phyloP scores from a whole-genome alignment of 441 rosid species.

The Gossypium laxum region DNA sequence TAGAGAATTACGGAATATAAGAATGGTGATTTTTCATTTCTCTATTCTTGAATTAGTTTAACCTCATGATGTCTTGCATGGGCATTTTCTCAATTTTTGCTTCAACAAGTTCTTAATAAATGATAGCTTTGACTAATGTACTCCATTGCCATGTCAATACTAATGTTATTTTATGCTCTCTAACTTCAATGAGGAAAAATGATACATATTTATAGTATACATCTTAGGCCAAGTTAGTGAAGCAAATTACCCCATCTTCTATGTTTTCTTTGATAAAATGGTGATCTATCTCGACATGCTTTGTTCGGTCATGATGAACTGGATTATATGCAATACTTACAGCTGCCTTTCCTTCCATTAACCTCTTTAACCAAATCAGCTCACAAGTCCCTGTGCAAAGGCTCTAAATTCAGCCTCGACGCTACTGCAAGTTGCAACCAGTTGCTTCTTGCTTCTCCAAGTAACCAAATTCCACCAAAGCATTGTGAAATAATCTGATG shows the following conservation, averaged over 20 bases:
- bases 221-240: neutral
- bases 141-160: neutral
- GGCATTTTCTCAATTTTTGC: neutral
- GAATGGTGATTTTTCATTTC: conserved; percentile 40
- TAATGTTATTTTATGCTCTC: neutral
- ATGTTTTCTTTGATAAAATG: neutral
- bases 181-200: neutral
- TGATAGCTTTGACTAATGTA: neutral
- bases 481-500: neutral
- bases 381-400: neutral
- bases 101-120: neutral
- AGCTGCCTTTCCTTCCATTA: neutral
- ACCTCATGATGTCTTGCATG: neutral
- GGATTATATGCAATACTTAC: neutral
- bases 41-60: conserved; percentile 10
- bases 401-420: neutral
- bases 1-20: conserved; percentile 59
- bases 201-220: neutral
- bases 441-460: neutral
- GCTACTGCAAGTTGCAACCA: neutral
- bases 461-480: neutral
- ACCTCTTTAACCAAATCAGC: neutral
- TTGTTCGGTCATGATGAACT: neutral
- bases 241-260: neutral
- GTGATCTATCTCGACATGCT: neutral